phyloP scores from a whole-genome alignment of 768 basidiomycete genomes.

The Tulasnella calospora region DNA sequence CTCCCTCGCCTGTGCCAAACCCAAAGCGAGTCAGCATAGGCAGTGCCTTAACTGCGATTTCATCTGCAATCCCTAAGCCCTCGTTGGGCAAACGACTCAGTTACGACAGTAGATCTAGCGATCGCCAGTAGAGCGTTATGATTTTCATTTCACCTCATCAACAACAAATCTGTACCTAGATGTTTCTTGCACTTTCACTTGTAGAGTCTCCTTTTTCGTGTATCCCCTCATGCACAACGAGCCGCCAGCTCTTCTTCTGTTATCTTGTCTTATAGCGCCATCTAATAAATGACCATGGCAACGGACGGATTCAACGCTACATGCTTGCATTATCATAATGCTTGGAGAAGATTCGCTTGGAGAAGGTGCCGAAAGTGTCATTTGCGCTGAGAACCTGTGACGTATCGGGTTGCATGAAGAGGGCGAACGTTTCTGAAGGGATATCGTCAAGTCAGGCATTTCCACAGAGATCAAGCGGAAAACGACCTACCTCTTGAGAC shows the following conservation, averaged over 20 bases:
- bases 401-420: constrained; percentile 87
- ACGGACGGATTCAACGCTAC: neutral
- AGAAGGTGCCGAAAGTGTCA: constrained; percentile 86
- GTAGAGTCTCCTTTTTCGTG: neutral
- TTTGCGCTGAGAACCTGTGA: constrained; percentile 62
- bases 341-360: constrained; percentile 66
- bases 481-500: constrained; percentile 28
- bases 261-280: neutral
- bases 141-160: constrained; percentile 4
- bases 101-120: constrained; percentile 11
- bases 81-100: constrained; percentile 16
- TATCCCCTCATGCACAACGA: neutral
- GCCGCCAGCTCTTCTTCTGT: neutral
- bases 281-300: constrained; percentile 7
- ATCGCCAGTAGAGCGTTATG: constrained; percentile 2
- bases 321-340: constrained; percentile 45
- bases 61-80: constrained; percentile 12
- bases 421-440: constrained; percentile 80
- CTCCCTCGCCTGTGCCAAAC: neutral
- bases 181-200: neutral
- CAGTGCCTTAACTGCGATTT: constrained; percentile 18
- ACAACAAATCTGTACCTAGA: constrained; percentile 2
- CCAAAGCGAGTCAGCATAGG: constrained; percentile 14
- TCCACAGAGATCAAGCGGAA: neutral
- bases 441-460: constrained; percentile 33